phyloP scores from a whole-genome alignment of 495 filamentous ascomycete species.

The Hypoxylon subgilvum region DNA sequence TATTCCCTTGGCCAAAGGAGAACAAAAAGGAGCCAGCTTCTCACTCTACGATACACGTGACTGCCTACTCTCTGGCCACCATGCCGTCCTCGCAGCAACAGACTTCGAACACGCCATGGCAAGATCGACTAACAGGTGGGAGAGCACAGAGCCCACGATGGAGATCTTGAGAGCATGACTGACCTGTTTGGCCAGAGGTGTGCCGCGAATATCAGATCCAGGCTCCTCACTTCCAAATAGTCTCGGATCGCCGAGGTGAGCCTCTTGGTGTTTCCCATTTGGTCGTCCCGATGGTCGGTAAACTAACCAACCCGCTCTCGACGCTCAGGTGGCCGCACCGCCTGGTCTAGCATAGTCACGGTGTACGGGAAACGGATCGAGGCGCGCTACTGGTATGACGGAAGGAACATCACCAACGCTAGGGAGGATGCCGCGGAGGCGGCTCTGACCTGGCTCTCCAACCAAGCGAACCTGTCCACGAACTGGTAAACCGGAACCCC shows the following conservation, averaged over 20 bases:
- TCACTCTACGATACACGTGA: conserved; percentile 13
- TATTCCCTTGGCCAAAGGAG: conserved; percentile 9
- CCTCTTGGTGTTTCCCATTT: conserved; percentile 3
- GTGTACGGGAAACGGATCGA: conserved; percentile 60
- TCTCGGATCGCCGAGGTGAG: conserved; percentile 81
- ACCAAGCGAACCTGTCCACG: conserved; percentile 24
- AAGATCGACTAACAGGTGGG: conserved; percentile 47
- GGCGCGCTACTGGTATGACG: conserved; percentile 92
- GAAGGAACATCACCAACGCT: conserved; percentile 82
- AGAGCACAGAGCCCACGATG: neutral
- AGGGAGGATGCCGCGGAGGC: conserved; percentile 88
- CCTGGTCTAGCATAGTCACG: conserved; percentile 79
- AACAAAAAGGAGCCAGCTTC: conserved; percentile 17
- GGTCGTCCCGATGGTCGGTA: neutral
- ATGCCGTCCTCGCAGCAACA: conserved; percentile 39
- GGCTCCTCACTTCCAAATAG: conserved; percentile 69
- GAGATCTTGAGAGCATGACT: conserved; percentile 12
- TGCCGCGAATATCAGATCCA: conserved; percentile 62
- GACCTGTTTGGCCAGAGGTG: conserved; percentile 55
- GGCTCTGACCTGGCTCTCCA: conserved; percentile 62
- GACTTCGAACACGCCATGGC: conserved; percentile 39
- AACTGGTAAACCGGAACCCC: conserved; percentile 23
- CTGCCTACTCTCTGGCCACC: conserved; percentile 23
- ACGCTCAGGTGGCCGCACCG: conserved; percentile 78
- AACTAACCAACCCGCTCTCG: conserved; percentile 10